Evolutionary conservation across 169 alveolate genomes (phyloP).

Genomic region (Pseudocohnilembus persalinus): DNA sequence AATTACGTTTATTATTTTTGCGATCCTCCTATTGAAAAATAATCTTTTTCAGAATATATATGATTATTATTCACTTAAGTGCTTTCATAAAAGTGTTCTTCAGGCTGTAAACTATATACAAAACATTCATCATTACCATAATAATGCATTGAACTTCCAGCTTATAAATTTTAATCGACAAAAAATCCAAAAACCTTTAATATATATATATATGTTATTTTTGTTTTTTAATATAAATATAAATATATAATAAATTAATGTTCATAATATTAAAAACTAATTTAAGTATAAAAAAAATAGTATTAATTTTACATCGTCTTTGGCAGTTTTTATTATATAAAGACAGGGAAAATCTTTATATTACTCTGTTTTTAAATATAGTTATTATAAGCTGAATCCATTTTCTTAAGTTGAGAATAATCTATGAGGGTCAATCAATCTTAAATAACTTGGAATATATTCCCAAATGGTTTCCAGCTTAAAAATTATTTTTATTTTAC

Average conservation of each 20-base stretch:
- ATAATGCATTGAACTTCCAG: background rate
- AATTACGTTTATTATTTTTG: no score
- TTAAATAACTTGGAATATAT: background rate
- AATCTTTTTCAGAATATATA: background rate
- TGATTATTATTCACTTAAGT: background rate
- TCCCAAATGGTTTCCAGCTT: background rate
- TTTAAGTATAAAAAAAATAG: no score
- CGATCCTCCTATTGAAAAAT: background rate
- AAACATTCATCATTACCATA: background rate
- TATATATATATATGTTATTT: no score
- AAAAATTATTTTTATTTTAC: no score
- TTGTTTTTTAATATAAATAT: no score
- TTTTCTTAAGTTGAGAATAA: background rate
- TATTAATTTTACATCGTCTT: background rate
- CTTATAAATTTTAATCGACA: background rate
- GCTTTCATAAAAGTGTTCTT: background rate
- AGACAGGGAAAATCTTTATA: background rate
- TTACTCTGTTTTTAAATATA: background rate
- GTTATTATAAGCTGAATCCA: background rate
- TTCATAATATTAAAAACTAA: no score
- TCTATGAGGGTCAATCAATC: background rate
- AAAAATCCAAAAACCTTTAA: background rate
- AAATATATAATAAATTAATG: no score
- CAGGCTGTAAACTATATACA: background rate
- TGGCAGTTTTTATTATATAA: background rate